Percentiles rank a stretch among this genome's conserved stretches.
phyloP scores from a whole-genome alignment of 495 filamentous ascomycete species.

The Bathelium albidoporum region DNA sequence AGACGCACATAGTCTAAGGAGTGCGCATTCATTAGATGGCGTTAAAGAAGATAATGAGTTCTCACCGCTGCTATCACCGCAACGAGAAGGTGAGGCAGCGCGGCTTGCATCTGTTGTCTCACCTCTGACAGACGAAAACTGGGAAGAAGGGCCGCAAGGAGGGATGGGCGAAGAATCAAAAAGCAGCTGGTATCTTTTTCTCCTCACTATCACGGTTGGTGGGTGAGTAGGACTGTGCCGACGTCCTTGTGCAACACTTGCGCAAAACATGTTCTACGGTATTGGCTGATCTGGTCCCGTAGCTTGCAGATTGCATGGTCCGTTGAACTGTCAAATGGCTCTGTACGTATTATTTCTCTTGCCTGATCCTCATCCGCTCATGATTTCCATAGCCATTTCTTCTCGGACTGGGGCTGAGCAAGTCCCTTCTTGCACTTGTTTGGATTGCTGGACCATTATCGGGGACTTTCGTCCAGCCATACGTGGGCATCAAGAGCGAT shows the following conservation, averaged over 20 bases:
- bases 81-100: constrained; percentile 28
- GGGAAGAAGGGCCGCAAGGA: constrained; percentile 30
- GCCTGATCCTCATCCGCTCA: not conserved
- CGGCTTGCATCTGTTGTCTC: constrained; percentile 17
- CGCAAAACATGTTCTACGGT: not conserved
- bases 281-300: constrained; percentile 3
- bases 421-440: constrained; percentile 82
- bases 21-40: not conserved
- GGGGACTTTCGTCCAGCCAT: constrained; percentile 83
- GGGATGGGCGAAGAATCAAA: constrained; percentile 46
- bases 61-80: constrained; percentile 47
- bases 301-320: constrained; percentile 91
- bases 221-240: constrained; percentile 38
- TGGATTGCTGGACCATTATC: constrained; percentile 90
- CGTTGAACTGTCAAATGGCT: constrained; percentile 79
- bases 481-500: constrained; percentile 83
- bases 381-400: constrained; percentile 30
- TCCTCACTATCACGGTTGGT: constrained; percentile 73
- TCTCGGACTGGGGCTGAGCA: constrained; percentile 76
- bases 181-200: constrained; percentile 69
- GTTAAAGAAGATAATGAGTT: constrained; percentile 36
- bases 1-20: not conserved
- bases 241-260: not conserved
- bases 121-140: constrained; percentile 25
- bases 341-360: constrained; percentile 35